Conservation (phyloP, 2,329 filamentous ascomycete species). For the Ophiostoma triangulosporum region DNA sequence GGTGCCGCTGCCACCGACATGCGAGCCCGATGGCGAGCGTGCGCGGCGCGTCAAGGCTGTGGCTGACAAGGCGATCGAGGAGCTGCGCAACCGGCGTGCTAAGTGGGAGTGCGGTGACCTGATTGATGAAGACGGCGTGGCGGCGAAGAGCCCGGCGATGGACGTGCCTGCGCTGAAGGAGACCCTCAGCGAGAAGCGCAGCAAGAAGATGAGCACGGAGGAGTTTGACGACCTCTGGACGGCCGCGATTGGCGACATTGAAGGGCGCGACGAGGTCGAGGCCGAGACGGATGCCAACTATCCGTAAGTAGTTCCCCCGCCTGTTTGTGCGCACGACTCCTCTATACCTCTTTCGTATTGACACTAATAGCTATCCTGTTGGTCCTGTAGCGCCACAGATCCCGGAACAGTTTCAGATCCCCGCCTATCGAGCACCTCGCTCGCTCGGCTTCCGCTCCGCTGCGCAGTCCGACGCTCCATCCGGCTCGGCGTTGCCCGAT, state of each 20-base stretch:
- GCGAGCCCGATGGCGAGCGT: slow-evolving; percentile 90
- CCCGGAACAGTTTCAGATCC: slow-evolving; percentile 46
- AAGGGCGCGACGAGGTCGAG: slow-evolving; percentile 46
- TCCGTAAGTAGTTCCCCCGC: slow-evolving; percentile 34
- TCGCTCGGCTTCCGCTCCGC: slow-evolving; percentile 78
- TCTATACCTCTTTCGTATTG: slow-evolving; percentile 6
- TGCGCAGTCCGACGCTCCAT: slow-evolving; percentile 69
- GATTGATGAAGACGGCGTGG: slow-evolving; percentile 45
- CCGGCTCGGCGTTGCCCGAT: slow-evolving; percentile 67
- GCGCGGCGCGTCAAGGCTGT: slow-evolving; percentile 75
- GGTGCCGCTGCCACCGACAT: slow-evolving; percentile 76
- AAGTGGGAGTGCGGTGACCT: slow-evolving; percentile 81
- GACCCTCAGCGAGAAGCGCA: slow-evolving; percentile 59
- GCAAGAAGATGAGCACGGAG: slow-evolving; percentile 68
- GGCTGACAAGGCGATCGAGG: slow-evolving; percentile 75
- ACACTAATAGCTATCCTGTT: slow-evolving; percentile 75
- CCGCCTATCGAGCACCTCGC: slow-evolving; percentile 70
- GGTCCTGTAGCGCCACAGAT: slow-evolving; percentile 57
- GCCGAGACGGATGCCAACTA: slow-evolving; percentile 26
- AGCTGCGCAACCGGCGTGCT: slow-evolving; percentile 71
- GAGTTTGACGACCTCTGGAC: slow-evolving; percentile 87
- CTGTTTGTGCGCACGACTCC: too few species aligned
- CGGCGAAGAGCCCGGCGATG: slow-evolving; percentile 42
- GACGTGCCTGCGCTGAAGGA: slow-evolving; percentile 65
- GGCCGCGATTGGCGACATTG: slow-evolving; percentile 59